A percentile compares a stretch with the other conserved stretches of the same genome.
phyloP scores from a whole-genome alignment of 495 filamentous ascomycete genomes.

The Aspergillus coremiiformis region DNA sequence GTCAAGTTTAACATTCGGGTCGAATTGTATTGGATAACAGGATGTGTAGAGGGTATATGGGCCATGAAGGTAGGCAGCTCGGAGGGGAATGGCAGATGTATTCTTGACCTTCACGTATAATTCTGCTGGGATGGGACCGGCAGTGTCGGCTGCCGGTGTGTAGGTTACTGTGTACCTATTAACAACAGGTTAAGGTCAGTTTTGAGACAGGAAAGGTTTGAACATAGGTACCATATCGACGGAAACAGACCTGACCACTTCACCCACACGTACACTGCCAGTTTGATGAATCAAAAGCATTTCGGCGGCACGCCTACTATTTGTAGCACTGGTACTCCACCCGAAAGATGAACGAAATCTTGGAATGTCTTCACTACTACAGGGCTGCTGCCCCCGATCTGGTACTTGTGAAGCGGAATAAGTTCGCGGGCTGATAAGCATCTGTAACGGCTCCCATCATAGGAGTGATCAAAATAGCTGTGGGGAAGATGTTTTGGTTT shows the following conservation, averaged over 20 bases:
- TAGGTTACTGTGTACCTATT: conserved; percentile 87
- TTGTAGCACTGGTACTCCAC: conserved; percentile 27
- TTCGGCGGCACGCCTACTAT: conserved; percentile 20
- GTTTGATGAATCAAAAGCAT: conserved; percentile 90
- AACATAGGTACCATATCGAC: background rate
- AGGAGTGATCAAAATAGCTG: background rate
- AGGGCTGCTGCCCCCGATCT: conserved; percentile 23
- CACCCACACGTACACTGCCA: conserved; percentile 85
- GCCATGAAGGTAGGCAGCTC: conserved; percentile 92
- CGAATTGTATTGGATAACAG: conserved; percentile 71
- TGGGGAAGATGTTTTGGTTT: background rate
- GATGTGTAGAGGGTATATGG: conserved; percentile 86
- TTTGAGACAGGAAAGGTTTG: background rate
- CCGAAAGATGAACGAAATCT: conserved; percentile 33
- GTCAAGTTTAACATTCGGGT: conserved; percentile 66
- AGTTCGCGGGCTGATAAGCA: conserved; percentile 45
- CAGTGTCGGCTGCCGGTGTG: conserved; percentile 77
- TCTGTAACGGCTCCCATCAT: conserved; percentile 28
- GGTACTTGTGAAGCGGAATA: conserved; percentile 41
- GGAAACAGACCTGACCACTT: conserved; percentile 60
- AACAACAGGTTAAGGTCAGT: conserved; percentile 1
- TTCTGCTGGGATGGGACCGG: conserved; percentile 69
- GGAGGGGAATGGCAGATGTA: conserved; percentile 79
- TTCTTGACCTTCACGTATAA: conserved; percentile 86
- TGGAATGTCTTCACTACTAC: conserved; percentile 14